These are phyloP conservation scores for Dryas octopetala DNA, from an alignment of 306 rosid genomes.

Conservation along the genomic window DNA sequence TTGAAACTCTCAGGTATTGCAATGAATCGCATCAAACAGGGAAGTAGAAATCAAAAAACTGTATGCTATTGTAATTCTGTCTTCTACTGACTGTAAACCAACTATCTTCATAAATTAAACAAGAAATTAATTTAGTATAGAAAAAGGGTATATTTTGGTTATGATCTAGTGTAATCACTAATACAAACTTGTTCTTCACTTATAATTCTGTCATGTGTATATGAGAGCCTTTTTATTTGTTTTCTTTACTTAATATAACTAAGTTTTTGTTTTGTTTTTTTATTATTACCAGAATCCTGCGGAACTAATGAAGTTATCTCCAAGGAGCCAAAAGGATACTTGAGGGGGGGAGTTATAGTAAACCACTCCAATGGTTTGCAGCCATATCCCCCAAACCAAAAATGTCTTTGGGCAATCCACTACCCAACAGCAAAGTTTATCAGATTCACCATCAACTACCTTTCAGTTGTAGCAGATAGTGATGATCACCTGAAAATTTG, in stretches of 20 bases:
- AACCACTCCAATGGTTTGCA: conserved; percentile 6
- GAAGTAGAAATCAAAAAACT: background rate
- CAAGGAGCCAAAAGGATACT: background rate
- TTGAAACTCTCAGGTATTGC: conserved; percentile 6
- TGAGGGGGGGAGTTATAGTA: background rate
- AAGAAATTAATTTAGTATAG: too few species aligned
- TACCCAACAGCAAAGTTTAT: background rate
- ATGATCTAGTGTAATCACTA: too few species aligned
- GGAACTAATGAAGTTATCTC: background rate
- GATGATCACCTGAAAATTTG: background rate
- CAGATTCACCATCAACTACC: conserved; percentile 1
- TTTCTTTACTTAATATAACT: background rate
- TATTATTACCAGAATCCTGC: background rate
- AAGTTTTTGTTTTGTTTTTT: too few species aligned
- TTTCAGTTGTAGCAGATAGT: background rate
- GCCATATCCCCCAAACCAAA: conserved; percentile 11
- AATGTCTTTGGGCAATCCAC: background rate
- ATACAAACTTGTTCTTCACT: too few species aligned
- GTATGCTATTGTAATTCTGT: background rate
- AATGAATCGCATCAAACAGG: background rate
- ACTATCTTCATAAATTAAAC: too few species aligned
- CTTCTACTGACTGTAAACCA: too few species aligned
- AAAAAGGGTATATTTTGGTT: too few species aligned
- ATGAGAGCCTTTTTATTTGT: background rate
- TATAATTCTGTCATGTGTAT: too few species aligned